Evolutionary conservation across 345 rosid genomes (phyloP), one percentile per base, ranked within the genome.

Genomic region (Psidium friedrichsthalianum): DNA sequence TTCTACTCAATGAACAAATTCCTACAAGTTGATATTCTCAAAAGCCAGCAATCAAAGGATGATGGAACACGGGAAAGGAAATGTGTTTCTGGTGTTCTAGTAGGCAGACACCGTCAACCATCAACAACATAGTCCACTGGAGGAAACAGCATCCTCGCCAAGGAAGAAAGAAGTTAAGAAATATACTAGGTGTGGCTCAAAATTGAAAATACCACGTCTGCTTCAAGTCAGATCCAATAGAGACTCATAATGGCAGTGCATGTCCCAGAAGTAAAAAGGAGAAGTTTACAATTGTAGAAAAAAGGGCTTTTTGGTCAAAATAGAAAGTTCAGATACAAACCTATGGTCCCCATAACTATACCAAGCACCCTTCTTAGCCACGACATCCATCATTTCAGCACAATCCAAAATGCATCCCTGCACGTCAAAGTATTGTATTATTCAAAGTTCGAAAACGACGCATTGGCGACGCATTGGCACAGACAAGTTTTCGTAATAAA

Each of bases 381-480:
- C 96, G 84, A 94, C 90, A 86, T 94, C 95, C 96, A 94, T 93
- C 88, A 89, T 89, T 83, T 97, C 98, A 86, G 98, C 98, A 89
- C 96, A 94, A 90, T 95, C 99, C 89, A 95, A 90, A 89, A 95
- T 76, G 86, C 99, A 97, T 83, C 98, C 99, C 98, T 97, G 90
- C 90, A 88, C 49, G 27, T 89, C 10, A 11, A 81, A 80, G 57
- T 59, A 86, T 86, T 82, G 82, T 24, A 85, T 78, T 58, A 47
- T 54, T 51, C 49, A 21, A 49, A 82, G 56, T 22, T 55, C 56
- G 47, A 86, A 81, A 44, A 82, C 7, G 24, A 6, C 56, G 52
- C 44, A 84, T 36, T 58, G 84, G 44, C 7, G 24, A 6, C 56
- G 52, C 44, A 84, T 36, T 58, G 84, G 44, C 85, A 86, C 52